Base-by-base conservation (phyloP, 129 eudicot genomes). In the Pittosporum tobira region DNA sequence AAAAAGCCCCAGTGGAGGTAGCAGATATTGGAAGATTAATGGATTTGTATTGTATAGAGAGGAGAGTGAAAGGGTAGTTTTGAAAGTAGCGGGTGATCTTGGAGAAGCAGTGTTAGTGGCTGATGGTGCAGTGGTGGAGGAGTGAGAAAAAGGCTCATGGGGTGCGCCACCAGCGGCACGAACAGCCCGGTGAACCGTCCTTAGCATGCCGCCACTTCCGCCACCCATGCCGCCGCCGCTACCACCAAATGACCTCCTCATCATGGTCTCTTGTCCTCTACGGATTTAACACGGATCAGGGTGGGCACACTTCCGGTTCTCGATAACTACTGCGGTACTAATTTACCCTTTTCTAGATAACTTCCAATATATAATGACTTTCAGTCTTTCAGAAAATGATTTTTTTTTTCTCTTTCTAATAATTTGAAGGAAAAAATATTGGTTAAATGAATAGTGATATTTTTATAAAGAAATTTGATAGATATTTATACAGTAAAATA, bases 101-200 rank as follows among this genome's bases (percentile, higher is more conserved):
- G 27, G 24, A 29, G 5, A 48, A 46, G 52, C 48, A 47, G 62
- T 61, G 55, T 44, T 30, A n/a, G 48, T 51, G 25, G 51, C 31
- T 20, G 50, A 38, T 28, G 54, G 23, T 30, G 72, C 16, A 9
- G 30, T 31, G 50, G 58, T 53, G 20, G 65, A 23, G 37, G 79
- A 38, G 18, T 57, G 71, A n/a, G 83, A 64, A 47, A 64, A 27
- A 34, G 73, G 38, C 28, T 70, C 82, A 42, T 68, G 70, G 34
- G 61, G 23, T 0, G 52, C 66, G 24, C 69, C 74, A 46, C 72
- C 64, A 9, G 28, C 16, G 45, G 14, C 20, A n/a, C 37, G 61
- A n/a, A 67, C 60, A 16, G 66, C 74, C 56, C 77, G 66, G 0
- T 65, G 75, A 22, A 70, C 80, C 28, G 73, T 51, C 50, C 73